Evolutionary conservation across 202 grass and related monocot genomes (phyloP).

Genomic region (Bolboschoenoplectus hybrid): DNA sequence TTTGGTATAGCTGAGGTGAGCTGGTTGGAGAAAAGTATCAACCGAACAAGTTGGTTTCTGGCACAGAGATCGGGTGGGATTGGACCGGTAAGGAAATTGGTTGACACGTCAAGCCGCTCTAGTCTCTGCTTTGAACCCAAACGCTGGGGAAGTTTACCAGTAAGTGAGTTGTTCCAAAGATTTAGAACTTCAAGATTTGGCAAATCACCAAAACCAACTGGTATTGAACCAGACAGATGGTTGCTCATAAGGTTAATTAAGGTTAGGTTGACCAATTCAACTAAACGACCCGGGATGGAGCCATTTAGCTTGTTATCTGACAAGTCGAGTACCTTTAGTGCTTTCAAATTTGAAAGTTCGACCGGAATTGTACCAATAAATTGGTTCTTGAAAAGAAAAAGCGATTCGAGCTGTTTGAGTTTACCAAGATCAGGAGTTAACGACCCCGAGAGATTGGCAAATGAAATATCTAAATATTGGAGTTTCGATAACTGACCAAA

Average conservation of each 20-base stretch:
- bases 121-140: constrained; percentile 56
- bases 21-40: constrained; percentile 85
- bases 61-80: constrained; percentile 61
- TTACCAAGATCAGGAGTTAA: constrained; percentile 54
- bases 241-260: constrained; percentile 85
- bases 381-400: constrained; percentile 93
- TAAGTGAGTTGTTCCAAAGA: constrained; percentile 96
- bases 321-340: constrained; percentile 64
- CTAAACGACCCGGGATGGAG: constrained; percentile 50
- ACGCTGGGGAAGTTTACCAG: constrained; percentile 53
- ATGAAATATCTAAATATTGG: constrained; percentile 67
- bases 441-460: constrained; percentile 51
- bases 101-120: constrained; percentile 73
- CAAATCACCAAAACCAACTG: constrained; percentile 52
- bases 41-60: constrained; percentile 55
- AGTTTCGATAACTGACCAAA: constrained; percentile 51
- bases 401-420: constrained; percentile 44
- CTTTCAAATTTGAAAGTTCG: constrained; percentile 42
- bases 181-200: constrained; percentile 70
- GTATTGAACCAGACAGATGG: constrained; percentile 62
- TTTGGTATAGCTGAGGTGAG: constrained; percentile 66
- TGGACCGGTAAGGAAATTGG: constrained; percentile 64
- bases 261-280: constrained; percentile 50
- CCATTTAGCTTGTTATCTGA: constrained; percentile 72
- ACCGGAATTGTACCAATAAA: constrained; percentile 54